A percentile compares a stretch with the other conserved stretches of the same genome.
Conservation (phyloP, 768 basidiomycete species). For the Mycena olivaceomarginata region DNA sequence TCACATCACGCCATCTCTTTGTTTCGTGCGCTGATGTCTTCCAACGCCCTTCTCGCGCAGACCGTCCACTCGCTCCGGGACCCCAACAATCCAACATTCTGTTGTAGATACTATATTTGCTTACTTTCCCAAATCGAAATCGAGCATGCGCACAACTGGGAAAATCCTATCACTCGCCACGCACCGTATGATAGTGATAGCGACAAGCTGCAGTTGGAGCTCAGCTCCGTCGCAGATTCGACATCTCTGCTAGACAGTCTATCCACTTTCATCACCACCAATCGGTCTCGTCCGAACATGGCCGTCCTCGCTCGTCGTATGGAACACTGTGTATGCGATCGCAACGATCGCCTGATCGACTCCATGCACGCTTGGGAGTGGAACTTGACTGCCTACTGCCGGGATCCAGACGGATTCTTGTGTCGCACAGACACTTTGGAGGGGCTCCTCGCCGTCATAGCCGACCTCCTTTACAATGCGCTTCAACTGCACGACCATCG, state of each 20-base stretch:
- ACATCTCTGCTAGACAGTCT: slow-evolving; percentile 24
- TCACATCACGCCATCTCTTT: too few species aligned
- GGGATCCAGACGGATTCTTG: slow-evolving; percentile 25
- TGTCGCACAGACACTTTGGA: slow-evolving; percentile 25
- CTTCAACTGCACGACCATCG: slow-evolving; percentile 12
- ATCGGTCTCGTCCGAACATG: slow-evolving; percentile 36
- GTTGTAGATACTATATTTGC: slow-evolving; percentile 37
- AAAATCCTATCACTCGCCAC: slow-evolving; percentile 36
- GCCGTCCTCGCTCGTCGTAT: slow-evolving; percentile 31
- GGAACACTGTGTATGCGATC: slow-evolving; percentile 39
- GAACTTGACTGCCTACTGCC: slow-evolving; percentile 25
- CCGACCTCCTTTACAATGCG: slow-evolving; percentile 29
- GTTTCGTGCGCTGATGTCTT: slow-evolving; percentile 12
- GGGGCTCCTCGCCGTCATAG: slow-evolving; percentile 31
- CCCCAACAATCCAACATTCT: slow-evolving; percentile 27
- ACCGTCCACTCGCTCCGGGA: slow-evolving; percentile 29
- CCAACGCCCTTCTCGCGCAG: slow-evolving; percentile 27
- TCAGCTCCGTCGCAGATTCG: slow-evolving; percentile 9
- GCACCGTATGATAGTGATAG: slow-evolving; percentile 25
- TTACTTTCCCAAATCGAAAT: slow-evolving; percentile 29
- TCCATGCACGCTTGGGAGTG: slow-evolving; percentile 36
- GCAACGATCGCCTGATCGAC: slow-evolving; percentile 30
- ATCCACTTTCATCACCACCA: slow-evolving; percentile 27
- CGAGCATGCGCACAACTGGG: slow-evolving; percentile 17
- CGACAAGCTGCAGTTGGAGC: slow-evolving; percentile 14